These are phyloP conservation scores for Lanzia echinophila DNA, from an alignment of 2,329 filamentous ascomycete species.

Conservation along the genomic window DNA sequence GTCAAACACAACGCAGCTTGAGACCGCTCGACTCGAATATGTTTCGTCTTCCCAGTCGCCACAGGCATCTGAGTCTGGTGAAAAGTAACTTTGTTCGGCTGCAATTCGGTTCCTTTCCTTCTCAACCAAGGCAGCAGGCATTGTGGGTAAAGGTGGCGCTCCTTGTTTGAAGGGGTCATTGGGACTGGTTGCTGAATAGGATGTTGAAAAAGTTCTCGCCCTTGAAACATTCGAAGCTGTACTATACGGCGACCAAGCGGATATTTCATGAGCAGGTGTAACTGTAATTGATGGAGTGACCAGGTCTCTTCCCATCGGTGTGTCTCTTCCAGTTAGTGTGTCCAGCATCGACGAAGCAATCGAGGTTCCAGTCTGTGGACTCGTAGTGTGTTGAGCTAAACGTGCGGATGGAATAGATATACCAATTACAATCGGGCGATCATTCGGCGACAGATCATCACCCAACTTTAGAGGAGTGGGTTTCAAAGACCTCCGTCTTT, in stretches of 20 bases:
- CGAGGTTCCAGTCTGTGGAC: slow-evolving; percentile 39
- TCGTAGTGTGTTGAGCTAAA: slow-evolving; percentile 40
- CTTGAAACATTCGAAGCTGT: slow-evolving; percentile 11
- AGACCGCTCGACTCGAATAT: slow-evolving; percentile 20
- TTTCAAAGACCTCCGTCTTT: slow-evolving; percentile 1
- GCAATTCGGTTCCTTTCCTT: slow-evolving; percentile 22
- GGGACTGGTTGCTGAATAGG: slow-evolving; percentile 52
- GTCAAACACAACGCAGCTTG: slow-evolving; percentile 61
- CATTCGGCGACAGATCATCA: slow-evolving; percentile 56
- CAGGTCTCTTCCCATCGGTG: slow-evolving; percentile 17
- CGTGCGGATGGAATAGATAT: slow-evolving; percentile 56
- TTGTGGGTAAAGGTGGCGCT: slow-evolving; percentile 53
- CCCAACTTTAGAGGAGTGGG: slow-evolving; percentile 13
- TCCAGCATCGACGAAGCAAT: slow-evolving; percentile 21
- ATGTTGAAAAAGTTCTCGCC: slow-evolving; percentile 20
- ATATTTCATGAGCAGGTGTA: slow-evolving; percentile 41
- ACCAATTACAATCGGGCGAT: slow-evolving; percentile 67
- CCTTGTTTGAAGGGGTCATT: slow-evolving; percentile 30
- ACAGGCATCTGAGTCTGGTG: slow-evolving; percentile 27
- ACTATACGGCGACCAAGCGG: slow-evolving; percentile 26
- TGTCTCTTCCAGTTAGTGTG: slow-evolving; percentile 20
- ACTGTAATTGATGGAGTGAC: slow-evolving; percentile 45
- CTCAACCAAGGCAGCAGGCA: slow-evolving; percentile 37
- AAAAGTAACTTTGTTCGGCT: slow-evolving; percentile 26
- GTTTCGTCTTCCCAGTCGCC: slow-evolving; percentile 27